Percentiles rank a stretch among this genome's conserved stretches.
Conservation (phyloP, 768 basidiomycete species). For the Mycena polygramma region DNA sequence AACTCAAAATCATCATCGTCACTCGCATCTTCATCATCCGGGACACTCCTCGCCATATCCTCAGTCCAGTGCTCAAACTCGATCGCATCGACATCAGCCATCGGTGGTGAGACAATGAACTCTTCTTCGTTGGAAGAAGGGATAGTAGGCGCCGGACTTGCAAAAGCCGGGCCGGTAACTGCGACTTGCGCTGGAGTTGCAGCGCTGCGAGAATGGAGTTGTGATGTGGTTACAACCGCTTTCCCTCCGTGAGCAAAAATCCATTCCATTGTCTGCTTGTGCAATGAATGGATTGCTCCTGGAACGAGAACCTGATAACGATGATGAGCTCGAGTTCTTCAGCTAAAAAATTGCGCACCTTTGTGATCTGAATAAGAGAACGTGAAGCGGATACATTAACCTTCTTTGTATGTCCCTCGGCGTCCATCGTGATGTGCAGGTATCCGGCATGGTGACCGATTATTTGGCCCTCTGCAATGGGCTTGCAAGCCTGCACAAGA, state of each 20-base stretch:
- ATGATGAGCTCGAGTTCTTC: background rate
- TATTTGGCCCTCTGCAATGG: constrained; percentile 3
- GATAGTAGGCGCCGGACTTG: background rate
- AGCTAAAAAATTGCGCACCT: background rate
- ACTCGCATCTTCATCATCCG: too few relatives aligned
- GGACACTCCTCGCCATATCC: too few relatives aligned
- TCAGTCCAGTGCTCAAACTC: too few relatives aligned
- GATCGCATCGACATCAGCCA: too few relatives aligned
- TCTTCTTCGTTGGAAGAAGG: background rate
- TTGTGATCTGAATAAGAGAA: background rate
- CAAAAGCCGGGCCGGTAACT: background rate
- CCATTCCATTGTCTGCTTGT: constrained; percentile 15
- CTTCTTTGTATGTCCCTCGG: background rate
- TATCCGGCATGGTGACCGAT: constrained; percentile 6
- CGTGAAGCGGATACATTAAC: background rate
- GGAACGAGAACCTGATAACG: constrained; percentile 4
- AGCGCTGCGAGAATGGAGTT: background rate
- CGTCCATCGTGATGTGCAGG: background rate
- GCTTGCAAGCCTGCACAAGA: constrained; percentile 14
- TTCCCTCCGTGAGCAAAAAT: background rate
- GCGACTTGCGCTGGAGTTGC: background rate
- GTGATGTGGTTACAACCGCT: background rate
- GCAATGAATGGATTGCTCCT: constrained; percentile 1
- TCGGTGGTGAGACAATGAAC: too few relatives aligned
- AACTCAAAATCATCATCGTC: too few relatives aligned